Evolutionary conservation across 805 yeast species (phyloP).

Genomic region (Candida bentonensis): DNA sequence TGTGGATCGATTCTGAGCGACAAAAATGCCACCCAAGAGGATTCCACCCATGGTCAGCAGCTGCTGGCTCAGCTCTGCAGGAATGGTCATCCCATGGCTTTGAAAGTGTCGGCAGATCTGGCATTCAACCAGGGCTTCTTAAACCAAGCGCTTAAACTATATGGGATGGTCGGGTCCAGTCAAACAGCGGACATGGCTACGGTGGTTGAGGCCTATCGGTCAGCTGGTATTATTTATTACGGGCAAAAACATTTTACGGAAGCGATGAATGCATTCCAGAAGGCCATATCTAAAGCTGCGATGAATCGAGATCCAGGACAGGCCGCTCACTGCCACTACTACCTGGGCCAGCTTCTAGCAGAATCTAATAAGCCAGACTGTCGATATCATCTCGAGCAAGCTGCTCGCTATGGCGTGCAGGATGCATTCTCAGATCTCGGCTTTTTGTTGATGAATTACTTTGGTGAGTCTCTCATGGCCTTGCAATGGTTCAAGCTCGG

Average conservation of each 20-base stretch:
- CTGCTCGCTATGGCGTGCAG: conserved; percentile 63
- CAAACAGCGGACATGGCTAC: conserved; percentile 18
- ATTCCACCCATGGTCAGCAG: conserved; percentile 45
- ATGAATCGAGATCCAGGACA: conserved; percentile 29
- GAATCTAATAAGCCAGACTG: conserved; percentile 51
- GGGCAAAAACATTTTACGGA: conserved; percentile 33
- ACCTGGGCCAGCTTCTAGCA: conserved; percentile 56
- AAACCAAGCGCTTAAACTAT: conserved; percentile 7
- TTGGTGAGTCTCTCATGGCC: conserved; percentile 44
- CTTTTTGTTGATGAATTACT: conserved; percentile 65
- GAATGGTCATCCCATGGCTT: conserved; percentile 54
- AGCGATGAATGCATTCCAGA: conserved; percentile 47
- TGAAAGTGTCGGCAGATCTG: conserved; percentile 68
- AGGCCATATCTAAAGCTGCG: conserved; percentile 48
- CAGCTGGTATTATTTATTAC: conserved; percentile 46
- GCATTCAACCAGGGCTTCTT: conserved; percentile 36
- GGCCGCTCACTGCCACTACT: conserved; percentile 62
- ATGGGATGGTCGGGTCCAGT: not conserved
- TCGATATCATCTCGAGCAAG: conserved; percentile 56
- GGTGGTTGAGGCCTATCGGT: conserved; percentile 59
- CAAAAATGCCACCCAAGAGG: conserved; percentile 31
- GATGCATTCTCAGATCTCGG: conserved; percentile 72
- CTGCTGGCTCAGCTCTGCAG: conserved; percentile 45
- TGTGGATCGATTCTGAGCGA: conserved; percentile 49
- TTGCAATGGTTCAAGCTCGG: conserved; percentile 81